Conservation (phyloP, 1,284 basidiomycete genomes). For the Crepidotus sp. region DNA sequence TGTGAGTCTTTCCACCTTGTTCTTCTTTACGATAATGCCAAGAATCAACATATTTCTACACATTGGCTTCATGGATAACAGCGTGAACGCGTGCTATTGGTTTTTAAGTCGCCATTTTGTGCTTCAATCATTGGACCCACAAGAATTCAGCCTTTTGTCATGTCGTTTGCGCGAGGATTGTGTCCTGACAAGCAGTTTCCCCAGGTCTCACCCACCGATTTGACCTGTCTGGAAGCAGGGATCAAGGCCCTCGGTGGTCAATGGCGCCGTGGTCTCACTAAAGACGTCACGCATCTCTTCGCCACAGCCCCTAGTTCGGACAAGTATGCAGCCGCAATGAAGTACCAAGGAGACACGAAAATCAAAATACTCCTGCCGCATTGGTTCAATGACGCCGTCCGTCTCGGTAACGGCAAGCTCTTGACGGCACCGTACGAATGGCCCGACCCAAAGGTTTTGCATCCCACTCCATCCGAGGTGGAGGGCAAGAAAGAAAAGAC, state of each 20-base stretch:
- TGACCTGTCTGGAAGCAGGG: conserved; percentile 32
- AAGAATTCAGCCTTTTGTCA: too few relatives aligned
- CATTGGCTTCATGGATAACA: too few relatives aligned
- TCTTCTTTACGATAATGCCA: background rate
- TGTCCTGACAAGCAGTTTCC: background rate
- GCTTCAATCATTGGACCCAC: too few relatives aligned
- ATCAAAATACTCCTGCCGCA: conserved; percentile 66
- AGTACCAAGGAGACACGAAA: conserved; percentile 42
- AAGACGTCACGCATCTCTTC: conserved; percentile 82
- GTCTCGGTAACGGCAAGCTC: conserved; percentile 49
- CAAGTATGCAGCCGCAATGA: conserved; percentile 52
- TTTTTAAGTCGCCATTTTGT: too few relatives aligned
- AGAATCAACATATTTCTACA: background rate
- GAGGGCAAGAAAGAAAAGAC: conserved; percentile 20
- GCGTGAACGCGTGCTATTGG: too few relatives aligned
- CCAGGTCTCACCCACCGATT: conserved; percentile 13
- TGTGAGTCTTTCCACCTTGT: conserved; percentile 29
- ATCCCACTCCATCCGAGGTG: conserved; percentile 18
- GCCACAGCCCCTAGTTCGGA: conserved; percentile 41
- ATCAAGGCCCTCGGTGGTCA: conserved; percentile 74
- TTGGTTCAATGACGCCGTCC: conserved; percentile 77
- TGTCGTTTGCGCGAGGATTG: background rate
- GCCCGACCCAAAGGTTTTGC: conserved; percentile 54
- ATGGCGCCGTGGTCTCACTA: conserved; percentile 68
- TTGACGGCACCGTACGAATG: conserved; percentile 61